phyloP scores from a whole-genome alignment of 768 basidiomycete species.

The Pleurotus giganteus region DNA sequence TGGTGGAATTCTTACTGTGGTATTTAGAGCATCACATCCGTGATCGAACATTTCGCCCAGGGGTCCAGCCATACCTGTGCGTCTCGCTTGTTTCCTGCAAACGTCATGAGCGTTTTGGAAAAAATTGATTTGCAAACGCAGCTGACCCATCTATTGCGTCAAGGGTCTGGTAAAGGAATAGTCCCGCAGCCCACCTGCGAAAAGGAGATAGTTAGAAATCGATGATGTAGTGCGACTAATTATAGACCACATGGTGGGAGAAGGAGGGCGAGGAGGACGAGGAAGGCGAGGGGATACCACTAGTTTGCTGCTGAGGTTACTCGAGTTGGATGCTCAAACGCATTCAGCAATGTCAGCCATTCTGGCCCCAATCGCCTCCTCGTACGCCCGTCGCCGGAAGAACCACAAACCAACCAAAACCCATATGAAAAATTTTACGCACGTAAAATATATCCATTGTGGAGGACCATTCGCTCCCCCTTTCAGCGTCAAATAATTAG shows the following conservation, averaged over 20 bases:
- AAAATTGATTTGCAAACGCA: slow-evolving; percentile 23
- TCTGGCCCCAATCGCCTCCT: neutral
- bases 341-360: too few species aligned
- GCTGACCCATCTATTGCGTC: slow-evolving; percentile 90
- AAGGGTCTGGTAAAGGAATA: slow-evolving; percentile 90
- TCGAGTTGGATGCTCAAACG: too few species aligned
- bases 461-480: slow-evolving; percentile 65
- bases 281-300: neutral
- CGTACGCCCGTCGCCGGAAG: neutral
- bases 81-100: slow-evolving; percentile 85
- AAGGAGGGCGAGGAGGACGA: too few species aligned
- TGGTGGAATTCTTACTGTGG: slow-evolving; percentile 56
- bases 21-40: slow-evolving; percentile 94
- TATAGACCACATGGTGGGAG: too few species aligned
- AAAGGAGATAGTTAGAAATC: slow-evolving; percentile 3
- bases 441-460: slow-evolving; percentile 91
- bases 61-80: slow-evolving; percentile 97
- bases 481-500: slow-evolving; percentile 66
- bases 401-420: slow-evolving; percentile 1
- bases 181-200: slow-evolving; percentile 77
- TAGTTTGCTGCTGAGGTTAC: too few species aligned
- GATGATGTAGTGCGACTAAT: neutral
- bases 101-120: neutral
- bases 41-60: slow-evolving; percentile 99
- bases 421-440: slow-evolving; percentile 23